These are phyloP conservation scores for Hypericum perforatum DNA, from an alignment of 345 rosid genomes.

Conservation along the genomic window DNA sequence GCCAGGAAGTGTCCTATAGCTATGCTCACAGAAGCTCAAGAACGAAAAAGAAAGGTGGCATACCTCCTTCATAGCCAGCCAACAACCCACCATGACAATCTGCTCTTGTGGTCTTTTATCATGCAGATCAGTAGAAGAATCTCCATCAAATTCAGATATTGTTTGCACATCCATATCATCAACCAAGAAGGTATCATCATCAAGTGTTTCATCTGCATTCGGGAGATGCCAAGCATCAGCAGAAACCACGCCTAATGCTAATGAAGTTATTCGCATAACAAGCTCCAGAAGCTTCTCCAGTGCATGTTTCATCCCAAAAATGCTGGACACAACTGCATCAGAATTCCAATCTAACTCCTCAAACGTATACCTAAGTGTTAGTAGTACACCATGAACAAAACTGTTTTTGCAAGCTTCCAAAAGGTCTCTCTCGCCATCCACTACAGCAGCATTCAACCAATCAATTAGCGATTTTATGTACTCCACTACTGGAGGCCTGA, in stretches of 20 bases:
- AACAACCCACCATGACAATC: slow-evolving; percentile 92
- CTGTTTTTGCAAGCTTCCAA: slow-evolving; percentile 75
- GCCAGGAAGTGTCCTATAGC: background rate
- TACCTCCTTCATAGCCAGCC: slow-evolving; percentile 99
- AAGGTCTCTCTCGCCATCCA: slow-evolving; percentile 75
- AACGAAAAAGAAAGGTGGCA: slow-evolving; percentile 10
- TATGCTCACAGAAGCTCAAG: slow-evolving; percentile 3
- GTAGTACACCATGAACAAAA: slow-evolving; percentile 90
- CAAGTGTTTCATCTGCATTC: slow-evolving; percentile 74
- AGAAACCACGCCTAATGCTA: slow-evolving; percentile 96
- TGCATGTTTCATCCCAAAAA: slow-evolving; percentile 57
- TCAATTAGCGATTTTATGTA: slow-evolving; percentile 60
- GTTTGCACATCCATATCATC: slow-evolving; percentile 30
- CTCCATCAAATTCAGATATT: slow-evolving; percentile 35
- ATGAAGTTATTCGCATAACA: slow-evolving; percentile 67
- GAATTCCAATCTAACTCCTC: slow-evolving; percentile 95
- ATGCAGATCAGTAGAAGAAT: slow-evolving; percentile 24
- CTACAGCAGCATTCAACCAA: slow-evolving; percentile 65
- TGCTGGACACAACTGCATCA: slow-evolving; percentile 41
- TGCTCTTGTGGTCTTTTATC: slow-evolving; percentile 54
- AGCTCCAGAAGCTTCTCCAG: slow-evolving; percentile 66
- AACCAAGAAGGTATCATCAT: slow-evolving; percentile 45
- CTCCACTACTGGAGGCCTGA: slow-evolving; percentile 50
- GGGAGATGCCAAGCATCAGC: slow-evolving; percentile 89
- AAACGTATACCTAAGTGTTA: slow-evolving; percentile 79